Evolutionary conservation across 2,329 filamentous ascomycete genomes (phyloP).

Genomic region (Sarocladium oryzae): DNA sequence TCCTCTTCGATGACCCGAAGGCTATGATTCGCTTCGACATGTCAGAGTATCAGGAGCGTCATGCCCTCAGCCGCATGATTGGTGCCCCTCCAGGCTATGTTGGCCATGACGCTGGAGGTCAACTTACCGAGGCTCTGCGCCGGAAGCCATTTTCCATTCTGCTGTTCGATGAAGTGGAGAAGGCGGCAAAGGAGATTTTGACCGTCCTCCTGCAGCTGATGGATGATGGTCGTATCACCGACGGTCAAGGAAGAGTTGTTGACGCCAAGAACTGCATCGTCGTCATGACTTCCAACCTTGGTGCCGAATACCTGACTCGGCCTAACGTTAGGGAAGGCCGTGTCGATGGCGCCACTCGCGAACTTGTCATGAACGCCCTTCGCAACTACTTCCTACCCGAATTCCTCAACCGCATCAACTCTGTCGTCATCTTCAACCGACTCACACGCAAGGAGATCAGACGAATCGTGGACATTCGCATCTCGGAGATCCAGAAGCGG

Average conservation of each 20-base stretch:
- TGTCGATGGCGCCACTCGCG: slow-evolving; percentile 78
- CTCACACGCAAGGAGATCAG: slow-evolving; percentile 85
- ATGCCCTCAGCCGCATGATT: slow-evolving; percentile 94
- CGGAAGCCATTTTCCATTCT: slow-evolving; percentile 96
- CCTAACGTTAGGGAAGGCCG: slow-evolving; percentile 71
- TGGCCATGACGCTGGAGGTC: slow-evolving; percentile 90
- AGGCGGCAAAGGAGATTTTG: slow-evolving; percentile 94
- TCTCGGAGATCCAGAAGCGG: slow-evolving; percentile 84
- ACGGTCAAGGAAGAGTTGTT: slow-evolving; percentile 90
- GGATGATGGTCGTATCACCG: slow-evolving; percentile 97
- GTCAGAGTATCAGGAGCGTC: slow-evolving; percentile 98
- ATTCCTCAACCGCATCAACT: slow-evolving; percentile 97
- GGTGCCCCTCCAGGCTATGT: slow-evolving; percentile 96
- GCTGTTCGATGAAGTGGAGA: slow-evolving; percentile 96
- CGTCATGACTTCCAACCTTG: slow-evolving; percentile 97
- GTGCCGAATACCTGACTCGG: slow-evolving; percentile 85
- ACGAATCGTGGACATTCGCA: slow-evolving; percentile 87
- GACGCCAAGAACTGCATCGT: slow-evolving; percentile 98
- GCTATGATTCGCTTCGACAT: slow-evolving; percentile 99
- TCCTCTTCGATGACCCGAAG: slow-evolving; percentile 95
- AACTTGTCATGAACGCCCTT: slow-evolving; percentile 84
- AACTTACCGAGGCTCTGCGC: slow-evolving; percentile 89
- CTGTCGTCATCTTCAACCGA: slow-evolving; percentile 96
- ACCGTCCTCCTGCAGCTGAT: slow-evolving; percentile 98
- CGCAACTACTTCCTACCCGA: slow-evolving; percentile 97